phyloP scores from a whole-genome alignment of 1,284 basidiomycete species.

The Paramarasmius palmivorus region DNA sequence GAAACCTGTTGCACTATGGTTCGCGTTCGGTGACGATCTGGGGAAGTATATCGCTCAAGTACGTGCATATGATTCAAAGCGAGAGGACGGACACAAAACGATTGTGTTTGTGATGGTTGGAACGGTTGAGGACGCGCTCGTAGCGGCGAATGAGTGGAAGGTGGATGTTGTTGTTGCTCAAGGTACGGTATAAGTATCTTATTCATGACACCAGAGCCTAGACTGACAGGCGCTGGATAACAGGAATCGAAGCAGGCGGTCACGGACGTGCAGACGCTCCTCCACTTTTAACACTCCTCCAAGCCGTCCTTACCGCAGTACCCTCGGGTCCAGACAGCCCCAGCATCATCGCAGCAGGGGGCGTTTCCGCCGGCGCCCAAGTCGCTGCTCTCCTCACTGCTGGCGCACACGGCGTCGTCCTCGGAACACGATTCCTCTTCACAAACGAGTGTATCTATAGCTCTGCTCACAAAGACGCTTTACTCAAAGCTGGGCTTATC shows the following conservation, averaged over 20 bases:
- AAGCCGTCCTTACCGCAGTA: constrained; percentile 38
- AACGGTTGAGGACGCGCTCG: constrained; percentile 22
- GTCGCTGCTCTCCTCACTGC: constrained; percentile 49
- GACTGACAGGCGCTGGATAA: neutral
- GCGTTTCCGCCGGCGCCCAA: constrained; percentile 44
- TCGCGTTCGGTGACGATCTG: constrained; percentile 16
- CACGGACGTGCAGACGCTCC: constrained; percentile 47
- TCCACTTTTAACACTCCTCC: constrained; percentile 44
- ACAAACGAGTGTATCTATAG: constrained; percentile 49
- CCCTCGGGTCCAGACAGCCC: constrained; percentile 30
- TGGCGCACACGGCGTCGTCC: constrained; percentile 50
- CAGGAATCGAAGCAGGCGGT: constrained; percentile 59
- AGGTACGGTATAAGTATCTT: constrained; percentile 14
- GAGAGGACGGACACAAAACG: constrained; percentile 23
- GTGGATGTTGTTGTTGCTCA: constrained; percentile 28
- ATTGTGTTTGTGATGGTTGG: constrained; percentile 23
- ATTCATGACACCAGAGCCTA: neutral
- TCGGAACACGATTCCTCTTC: constrained; percentile 56
- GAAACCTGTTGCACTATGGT: constrained; percentile 15
- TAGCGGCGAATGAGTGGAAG: constrained; percentile 21
- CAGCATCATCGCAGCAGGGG: constrained; percentile 44
- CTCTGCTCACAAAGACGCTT: constrained; percentile 37
- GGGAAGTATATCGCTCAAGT: constrained; percentile 17
- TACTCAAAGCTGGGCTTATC: constrained; percentile 38
- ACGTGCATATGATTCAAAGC: constrained; percentile 12